Percentiles rank a stretch among this genome's conserved stretches.
Conservation (phyloP, 2,329 filamentous ascomycete species). For the Pseudogymnoascus sp. region DNA sequence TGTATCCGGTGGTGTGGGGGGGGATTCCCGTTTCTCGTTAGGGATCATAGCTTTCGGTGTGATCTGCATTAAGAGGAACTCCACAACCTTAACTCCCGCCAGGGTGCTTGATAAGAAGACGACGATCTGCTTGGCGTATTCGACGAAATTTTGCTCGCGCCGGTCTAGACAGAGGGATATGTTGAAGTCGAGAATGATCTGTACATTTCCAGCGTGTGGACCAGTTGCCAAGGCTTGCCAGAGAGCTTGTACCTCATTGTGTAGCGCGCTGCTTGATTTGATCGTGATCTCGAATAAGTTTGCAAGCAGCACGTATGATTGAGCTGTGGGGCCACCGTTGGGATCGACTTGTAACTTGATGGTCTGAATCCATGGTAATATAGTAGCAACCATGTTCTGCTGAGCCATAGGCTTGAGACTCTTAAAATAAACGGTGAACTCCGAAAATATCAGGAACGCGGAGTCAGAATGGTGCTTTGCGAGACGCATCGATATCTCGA, state of each 20-base stretch:
- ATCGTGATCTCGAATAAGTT: slow-evolving; percentile 97
- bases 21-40: slow-evolving; percentile 65
- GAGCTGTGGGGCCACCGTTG: slow-evolving; percentile 79
- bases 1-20: slow-evolving; percentile 64
- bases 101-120: slow-evolving; percentile 85
- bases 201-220: slow-evolving; percentile 86
- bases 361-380: slow-evolving; percentile 91
- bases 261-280: slow-evolving; percentile 74
- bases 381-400: slow-evolving; percentile 86
- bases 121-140: slow-evolving; percentile 96
- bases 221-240: slow-evolving; percentile 96
- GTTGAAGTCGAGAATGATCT: slow-evolving; percentile 90
- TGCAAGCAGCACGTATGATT: slow-evolving; percentile 88
- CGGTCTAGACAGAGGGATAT: slow-evolving; percentile 88
- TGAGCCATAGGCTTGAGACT: slow-evolving; percentile 74
- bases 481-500: slow-evolving; percentile 86
- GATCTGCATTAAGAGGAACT: slow-evolving; percentile 86
- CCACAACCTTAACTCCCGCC: slow-evolving; percentile 83
- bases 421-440: slow-evolving; percentile 91
- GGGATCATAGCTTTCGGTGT: slow-evolving; percentile 96
- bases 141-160: slow-evolving; percentile 94
- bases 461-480: slow-evolving; percentile 82
- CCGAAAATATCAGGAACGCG: slow-evolving; percentile 90
- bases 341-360: slow-evolving; percentile 89
- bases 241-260: slow-evolving; percentile 93